Base-by-base conservation (phyloP, 345 rosid species). In the Bruguiera sexangula region DNA sequence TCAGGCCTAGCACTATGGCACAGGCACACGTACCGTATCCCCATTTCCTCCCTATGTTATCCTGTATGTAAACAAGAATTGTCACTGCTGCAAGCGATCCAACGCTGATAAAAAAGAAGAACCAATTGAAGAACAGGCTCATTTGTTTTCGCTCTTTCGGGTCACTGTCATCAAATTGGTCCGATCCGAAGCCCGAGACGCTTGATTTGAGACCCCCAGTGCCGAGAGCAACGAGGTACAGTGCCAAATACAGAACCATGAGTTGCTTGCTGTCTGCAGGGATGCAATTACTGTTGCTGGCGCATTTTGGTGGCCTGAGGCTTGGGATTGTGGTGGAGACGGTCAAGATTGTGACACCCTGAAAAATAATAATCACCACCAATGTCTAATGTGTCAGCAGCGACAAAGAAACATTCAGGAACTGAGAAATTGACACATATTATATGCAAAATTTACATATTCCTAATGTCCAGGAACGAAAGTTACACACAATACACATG, bases 201-300 rank as follows among this genome's bases (percentile, higher is more conserved):
- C 99, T 95, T 22, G 99, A 91, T 77, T 95, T 95, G 56, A 95
- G 83, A 1, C 99, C 97, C 2, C 99, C 99, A 1, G 97, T 95
- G 53, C 99, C 99, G 0, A 92, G 86, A 29, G 99, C 99, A 1
- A 90, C 82, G 6, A 91, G 72, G 82, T 95, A 95, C 37, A 95
- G 83, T 19, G 96, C 96, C 55, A 82, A 27, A 71, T 95, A 88
- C 53, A 95, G 88, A 36, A 86, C 84, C 16, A 20, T 71, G n/a
- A 95, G 86, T 74, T 95, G 97, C 11, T 59, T 75, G 50, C 81
- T 82, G 63, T 69, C 81, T 21, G 99, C 96, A 24, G 81, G 89
- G 63, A 68, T 66, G 85, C 99, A 95, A 8, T 75, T 77, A 19
- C 58, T 37, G 6, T 69, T 43, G 55, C 66, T 62, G 67, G n/a